A percentile compares a stretch with the other conserved stretches of the same genome.
Evolutionary conservation across 225 moss, liverwort and hornwort genomes (phyloP).

Genomic region (Straminergon stramineum): DNA sequence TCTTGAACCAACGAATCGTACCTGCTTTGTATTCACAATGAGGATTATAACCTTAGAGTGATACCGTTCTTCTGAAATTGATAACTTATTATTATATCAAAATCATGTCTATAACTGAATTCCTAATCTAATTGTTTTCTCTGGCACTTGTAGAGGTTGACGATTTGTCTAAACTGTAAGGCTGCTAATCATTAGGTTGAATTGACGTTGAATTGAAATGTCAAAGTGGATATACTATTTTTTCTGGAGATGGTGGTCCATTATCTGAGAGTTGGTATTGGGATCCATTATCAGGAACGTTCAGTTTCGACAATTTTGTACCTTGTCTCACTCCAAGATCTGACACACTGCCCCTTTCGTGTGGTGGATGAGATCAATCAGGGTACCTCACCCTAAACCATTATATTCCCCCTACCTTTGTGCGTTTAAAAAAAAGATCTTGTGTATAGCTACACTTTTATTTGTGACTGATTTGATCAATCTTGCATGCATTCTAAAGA

Average conservation of each 20-base stretch:
- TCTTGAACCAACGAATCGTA: background rate
- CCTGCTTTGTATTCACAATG: background rate
- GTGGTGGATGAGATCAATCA: constrained; percentile 99
- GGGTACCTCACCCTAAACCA: constrained; percentile 28
- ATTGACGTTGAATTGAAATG: background rate
- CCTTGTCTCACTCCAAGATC: constrained; percentile 89
- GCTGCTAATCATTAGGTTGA: background rate
- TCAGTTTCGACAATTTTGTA: constrained; percentile 94
- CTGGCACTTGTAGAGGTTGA: background rate
- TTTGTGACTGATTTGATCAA: background rate
- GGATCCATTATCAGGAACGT: constrained; percentile 56
- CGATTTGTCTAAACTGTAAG: background rate
- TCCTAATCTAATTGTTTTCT: background rate
- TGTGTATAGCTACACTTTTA: background rate
- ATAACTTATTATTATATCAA: background rate
- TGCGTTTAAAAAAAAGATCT: background rate
- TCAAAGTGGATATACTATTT: background rate
- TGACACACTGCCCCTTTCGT: constrained; percentile 96
- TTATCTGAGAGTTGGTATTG: background rate
- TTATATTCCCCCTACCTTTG: background rate
- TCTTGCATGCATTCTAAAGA: background rate
- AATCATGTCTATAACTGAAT: background rate
- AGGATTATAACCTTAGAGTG: background rate
- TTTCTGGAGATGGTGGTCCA: background rate
- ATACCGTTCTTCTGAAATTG: background rate